Conservation (phyloP, 306 rosid genomes). For the Astragalus membranaceus region DNA sequence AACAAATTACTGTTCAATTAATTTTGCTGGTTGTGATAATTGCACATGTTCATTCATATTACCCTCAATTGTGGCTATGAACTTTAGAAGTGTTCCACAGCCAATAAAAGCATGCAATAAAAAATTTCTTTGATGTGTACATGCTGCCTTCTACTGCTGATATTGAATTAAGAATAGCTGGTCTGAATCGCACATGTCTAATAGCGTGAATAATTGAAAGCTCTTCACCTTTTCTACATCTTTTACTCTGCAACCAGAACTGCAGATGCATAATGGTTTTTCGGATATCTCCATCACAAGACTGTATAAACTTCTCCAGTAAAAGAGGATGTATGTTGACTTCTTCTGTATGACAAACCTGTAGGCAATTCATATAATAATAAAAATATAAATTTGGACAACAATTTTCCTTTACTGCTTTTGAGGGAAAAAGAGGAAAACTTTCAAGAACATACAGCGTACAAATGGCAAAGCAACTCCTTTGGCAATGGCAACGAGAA, state of each 20-base stretch:
- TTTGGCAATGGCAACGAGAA: conserved; percentile 56
- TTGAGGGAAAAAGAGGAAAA: conserved; percentile 5
- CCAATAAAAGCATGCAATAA: background rate
- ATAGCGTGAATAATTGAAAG: background rate
- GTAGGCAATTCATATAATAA: conserved; percentile 22
- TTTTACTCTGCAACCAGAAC: conserved; percentile 87
- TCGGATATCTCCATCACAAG: conserved; percentile 70
- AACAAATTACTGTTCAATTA: background rate
- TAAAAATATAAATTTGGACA: background rate
- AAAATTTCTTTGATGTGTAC: background rate
- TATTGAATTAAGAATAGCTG: conserved; percentile 3
- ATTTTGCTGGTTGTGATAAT: background rate
- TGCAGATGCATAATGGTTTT: conserved; percentile 77
- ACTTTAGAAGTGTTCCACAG: background rate
- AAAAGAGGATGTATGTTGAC: conserved; percentile 46
- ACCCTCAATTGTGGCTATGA: background rate
- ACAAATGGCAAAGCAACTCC: conserved; percentile 65
- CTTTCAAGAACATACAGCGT: conserved; percentile 45
- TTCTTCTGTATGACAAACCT: conserved; percentile 82
- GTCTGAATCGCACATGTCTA: background rate
- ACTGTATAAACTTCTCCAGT: conserved; percentile 55
- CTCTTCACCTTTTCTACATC: conserved; percentile 46
- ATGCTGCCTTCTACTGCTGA: background rate
- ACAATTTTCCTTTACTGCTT: background rate
- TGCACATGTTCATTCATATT: conserved; percentile 2